Conservation (phyloP, 768 basidiomycete species). For the Dioszegia hungarica region DNA sequence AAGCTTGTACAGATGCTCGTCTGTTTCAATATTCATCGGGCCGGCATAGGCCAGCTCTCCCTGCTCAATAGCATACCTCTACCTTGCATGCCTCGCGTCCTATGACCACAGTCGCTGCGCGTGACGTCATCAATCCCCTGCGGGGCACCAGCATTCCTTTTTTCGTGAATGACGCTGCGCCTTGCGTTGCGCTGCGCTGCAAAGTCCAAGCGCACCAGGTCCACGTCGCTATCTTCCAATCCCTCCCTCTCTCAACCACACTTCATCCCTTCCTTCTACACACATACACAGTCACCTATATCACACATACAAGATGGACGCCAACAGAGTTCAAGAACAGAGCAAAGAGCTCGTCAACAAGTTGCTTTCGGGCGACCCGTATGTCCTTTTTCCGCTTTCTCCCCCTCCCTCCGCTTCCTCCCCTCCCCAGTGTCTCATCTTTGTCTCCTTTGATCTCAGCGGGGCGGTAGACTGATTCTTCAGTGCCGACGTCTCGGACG, state of each 20-base stretch:
- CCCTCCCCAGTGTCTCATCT: too few species aligned
- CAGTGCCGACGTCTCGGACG: conserved; percentile 28
- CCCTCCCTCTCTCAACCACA: neutral
- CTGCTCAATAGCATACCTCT: too few species aligned
- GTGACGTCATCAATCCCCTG: neutral
- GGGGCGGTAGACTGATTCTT: neutral
- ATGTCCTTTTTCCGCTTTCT: conserved; percentile 6
- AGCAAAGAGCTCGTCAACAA: conserved; percentile 17
- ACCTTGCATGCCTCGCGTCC: too few species aligned
- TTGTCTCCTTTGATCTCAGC: too few species aligned
- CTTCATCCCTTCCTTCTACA: neutral
- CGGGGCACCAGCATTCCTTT: neutral
- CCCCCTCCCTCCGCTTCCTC: neutral
- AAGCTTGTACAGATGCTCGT: too few species aligned
- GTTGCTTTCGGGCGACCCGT: conserved; percentile 33
- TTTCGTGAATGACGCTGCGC: too few species aligned
- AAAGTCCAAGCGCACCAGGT: neutral
- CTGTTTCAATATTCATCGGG: too few species aligned
- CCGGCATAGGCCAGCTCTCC: too few species aligned
- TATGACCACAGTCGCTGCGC: too few species aligned
- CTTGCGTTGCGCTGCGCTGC: too few species aligned
- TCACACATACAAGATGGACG: conserved; percentile 16
- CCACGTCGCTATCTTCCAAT: too few species aligned
- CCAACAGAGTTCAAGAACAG: conserved; percentile 12
- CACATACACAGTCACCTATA: neutral